Evolutionary conservation across 1,284 basidiomycete species (phyloP), one percentile per base, ranked within the genome.

Genomic region (Ceratobasidium theobromae): DNA sequence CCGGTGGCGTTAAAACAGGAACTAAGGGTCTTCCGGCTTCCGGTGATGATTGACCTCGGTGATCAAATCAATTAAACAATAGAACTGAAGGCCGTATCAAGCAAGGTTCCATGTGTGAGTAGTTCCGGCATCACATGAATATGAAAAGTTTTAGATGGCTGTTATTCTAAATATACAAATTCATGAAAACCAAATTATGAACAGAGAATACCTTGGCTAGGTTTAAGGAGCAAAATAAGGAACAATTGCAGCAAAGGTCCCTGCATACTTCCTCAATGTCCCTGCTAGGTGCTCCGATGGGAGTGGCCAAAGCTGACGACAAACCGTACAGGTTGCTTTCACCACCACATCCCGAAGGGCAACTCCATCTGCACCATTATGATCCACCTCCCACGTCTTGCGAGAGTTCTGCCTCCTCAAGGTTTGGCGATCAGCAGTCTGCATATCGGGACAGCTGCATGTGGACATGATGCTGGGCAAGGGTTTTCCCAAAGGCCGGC

Each of bases 221-320:
- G n/a, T n/a, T n/a, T n/a, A n/a, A n/a, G n/a, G n/a, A n/a, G 14
- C 4, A 43, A 64, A 64, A 28, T 64, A 64, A 1, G 60, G 60
- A 12, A 64, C 48, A 12, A 64, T 27, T 2, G 60, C 48, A 4
- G 38, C 60, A 53, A 30, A 64, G 2, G 43, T 16, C 33, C 60
- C 60, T 1, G 4, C 9, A 12, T 28, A 8, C 27, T 52, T 52
- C n/a, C 14, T 1, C 33, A 64, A 28, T 14, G 5, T 6, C 2
- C 60, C 60, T 8, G 35, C n/a, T 38, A 64, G 4, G 4, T 27
- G 16, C 4, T 64, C 49, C 21, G 21, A 18, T 21, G 27, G 25
- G 3, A 64, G 49, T 8, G 60, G 60, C 60, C 60, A 64, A 4
- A n/a, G 12, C 28, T 64, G 60, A 16, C 35, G 28, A 28, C 60